Percentiles rank a stretch among this genome's conserved stretches.
These are phyloP conservation scores for Vachellia collinsii DNA, from an alignment of 306 rosid genomes.

Conservation along the genomic window DNA sequence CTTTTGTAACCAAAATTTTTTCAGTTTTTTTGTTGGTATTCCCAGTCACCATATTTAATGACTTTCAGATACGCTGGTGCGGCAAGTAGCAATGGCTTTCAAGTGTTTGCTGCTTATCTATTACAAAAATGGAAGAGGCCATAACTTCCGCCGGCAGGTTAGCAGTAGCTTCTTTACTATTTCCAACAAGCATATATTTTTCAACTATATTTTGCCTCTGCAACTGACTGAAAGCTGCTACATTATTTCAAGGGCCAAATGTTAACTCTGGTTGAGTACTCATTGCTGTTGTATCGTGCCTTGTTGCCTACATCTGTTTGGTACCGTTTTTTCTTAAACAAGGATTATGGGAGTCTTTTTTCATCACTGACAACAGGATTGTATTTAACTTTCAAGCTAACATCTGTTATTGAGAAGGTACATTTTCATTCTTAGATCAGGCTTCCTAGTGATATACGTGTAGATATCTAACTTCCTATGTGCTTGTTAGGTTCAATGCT, in stretches of 20 bases:
- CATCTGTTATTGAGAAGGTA: slow-evolving; percentile 89
- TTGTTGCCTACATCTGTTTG: slow-evolving; percentile 87
- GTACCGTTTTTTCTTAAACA: slow-evolving; percentile 88
- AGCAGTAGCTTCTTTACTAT: slow-evolving; percentile 28
- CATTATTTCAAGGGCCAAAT: slow-evolving; percentile 69
- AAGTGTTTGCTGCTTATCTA: slow-evolving; percentile 78
- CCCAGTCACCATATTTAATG: slow-evolving; percentile 26
- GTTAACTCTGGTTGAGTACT: slow-evolving; percentile 78
- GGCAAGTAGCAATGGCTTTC: slow-evolving; percentile 86
- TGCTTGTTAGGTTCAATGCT: slow-evolving; percentile 62
- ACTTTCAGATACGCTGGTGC: slow-evolving; percentile 73
- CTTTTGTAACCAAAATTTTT: slow-evolving; percentile 2
- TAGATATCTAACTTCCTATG: slow-evolving; percentile 26
- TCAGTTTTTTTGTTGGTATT: slow-evolving; percentile 20
- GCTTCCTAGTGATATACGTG: slow-evolving; percentile 13
- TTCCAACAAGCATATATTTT: slow-evolving; percentile 22
- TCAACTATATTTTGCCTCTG: slow-evolving; percentile 6
- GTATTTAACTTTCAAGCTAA: slow-evolving; percentile 89
- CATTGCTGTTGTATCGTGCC: slow-evolving; percentile 78
- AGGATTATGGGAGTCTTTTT: slow-evolving; percentile 84
- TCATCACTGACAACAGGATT: slow-evolving; percentile 89
- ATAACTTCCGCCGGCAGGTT: slow-evolving; percentile 86
- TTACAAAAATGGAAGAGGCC: slow-evolving; percentile 87
- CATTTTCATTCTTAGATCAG: slow-evolving; percentile 13
- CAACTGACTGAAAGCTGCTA: slow-evolving; percentile 37